Evolutionary conservation across 352 stramenopile genomes (phyloP).

Genomic region (Phytophthora colocasiae): DNA sequence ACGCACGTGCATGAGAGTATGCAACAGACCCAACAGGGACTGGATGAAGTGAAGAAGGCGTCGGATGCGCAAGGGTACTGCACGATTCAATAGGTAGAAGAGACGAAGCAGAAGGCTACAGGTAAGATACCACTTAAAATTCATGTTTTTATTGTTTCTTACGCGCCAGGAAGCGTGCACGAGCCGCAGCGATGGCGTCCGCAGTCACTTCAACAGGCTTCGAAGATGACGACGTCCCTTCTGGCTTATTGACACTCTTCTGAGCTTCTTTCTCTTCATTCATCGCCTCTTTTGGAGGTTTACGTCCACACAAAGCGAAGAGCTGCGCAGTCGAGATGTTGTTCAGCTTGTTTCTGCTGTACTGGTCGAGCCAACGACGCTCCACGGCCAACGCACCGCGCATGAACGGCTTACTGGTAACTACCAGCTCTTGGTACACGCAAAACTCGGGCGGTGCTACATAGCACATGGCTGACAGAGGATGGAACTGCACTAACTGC

Average conservation of each 20-base stretch:
- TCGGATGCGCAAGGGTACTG: slow-evolving; percentile 80
- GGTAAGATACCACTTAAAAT: slow-evolving; percentile 34
- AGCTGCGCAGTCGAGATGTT: slow-evolving; percentile 42
- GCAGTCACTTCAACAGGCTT: slow-evolving; percentile 27
- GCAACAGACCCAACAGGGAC: slow-evolving; percentile 83
- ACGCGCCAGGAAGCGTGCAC: slow-evolving; percentile 52
- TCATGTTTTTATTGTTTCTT: slow-evolving; percentile 36
- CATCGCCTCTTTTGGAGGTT: slow-evolving; percentile 12
- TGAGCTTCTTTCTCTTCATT: neutral
- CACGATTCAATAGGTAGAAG: slow-evolving; percentile 60
- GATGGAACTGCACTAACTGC: slow-evolving; percentile 75
- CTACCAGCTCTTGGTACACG: slow-evolving; percentile 78
- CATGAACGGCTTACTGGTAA: slow-evolving; percentile 78
- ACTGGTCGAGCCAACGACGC: slow-evolving; percentile 57
- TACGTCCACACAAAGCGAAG: slow-evolving; percentile 58
- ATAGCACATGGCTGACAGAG: slow-evolving; percentile 61
- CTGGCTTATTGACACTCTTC: neutral
- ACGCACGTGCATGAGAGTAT: slow-evolving; percentile 86
- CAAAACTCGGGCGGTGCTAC: slow-evolving; percentile 57
- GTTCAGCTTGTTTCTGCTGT: slow-evolving; percentile 37
- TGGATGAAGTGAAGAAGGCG: slow-evolving; percentile 88
- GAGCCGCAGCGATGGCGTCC: slow-evolving; percentile 47
- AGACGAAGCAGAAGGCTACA: neutral
- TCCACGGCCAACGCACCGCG: slow-evolving; percentile 61
- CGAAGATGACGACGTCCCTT: slow-evolving; percentile 1